Conservation (phyloP, 225 moss, liverwort and hornwort species). For the Bryoerythrophyllum caledonicum region DNA sequence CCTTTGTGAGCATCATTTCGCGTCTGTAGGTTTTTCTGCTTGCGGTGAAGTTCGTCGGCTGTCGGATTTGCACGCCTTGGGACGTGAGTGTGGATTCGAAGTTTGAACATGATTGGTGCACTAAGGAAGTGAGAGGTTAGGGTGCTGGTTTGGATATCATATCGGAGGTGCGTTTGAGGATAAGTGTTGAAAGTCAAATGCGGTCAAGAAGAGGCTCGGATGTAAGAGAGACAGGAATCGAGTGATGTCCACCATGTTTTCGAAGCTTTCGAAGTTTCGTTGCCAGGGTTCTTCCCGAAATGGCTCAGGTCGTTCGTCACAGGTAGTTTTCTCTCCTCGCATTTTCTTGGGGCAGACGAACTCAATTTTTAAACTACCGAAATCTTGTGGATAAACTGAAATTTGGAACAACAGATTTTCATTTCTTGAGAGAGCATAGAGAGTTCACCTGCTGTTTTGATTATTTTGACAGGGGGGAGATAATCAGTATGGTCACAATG, state of each 20-base stretch:
- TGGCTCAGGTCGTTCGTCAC: slow-evolving; percentile 22
- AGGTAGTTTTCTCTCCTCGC: slow-evolving; percentile 24
- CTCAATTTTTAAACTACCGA: neutral
- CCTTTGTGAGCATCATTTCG: neutral
- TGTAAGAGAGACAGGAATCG: neutral
- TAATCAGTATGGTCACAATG: neutral
- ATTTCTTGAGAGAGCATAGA: neutral
- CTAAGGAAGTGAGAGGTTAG: slow-evolving; percentile 1
- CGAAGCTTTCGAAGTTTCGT: slow-evolving; percentile 45
- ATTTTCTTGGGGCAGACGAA: neutral
- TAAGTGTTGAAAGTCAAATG: slow-evolving; percentile 12
- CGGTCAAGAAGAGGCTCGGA: neutral
- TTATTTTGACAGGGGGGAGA: slow-evolving; percentile 23
- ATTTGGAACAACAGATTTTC: neutral
- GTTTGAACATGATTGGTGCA: neutral
- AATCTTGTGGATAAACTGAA: neutral
- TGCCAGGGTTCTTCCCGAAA: slow-evolving; percentile 20
- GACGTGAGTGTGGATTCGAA: neutral
- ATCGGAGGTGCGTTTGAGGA: neutral
- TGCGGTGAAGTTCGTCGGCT: neutral
- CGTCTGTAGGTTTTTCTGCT: neutral
- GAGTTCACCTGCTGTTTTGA: slow-evolving; percentile 6
- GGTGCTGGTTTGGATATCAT: neutral
- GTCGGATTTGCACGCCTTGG: neutral
- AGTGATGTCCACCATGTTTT: slow-evolving; percentile 40